These are phyloP conservation scores for Hortiboletus campestris DNA, from an alignment of 768 basidiomycete genomes.

Conservation along the genomic window DNA sequence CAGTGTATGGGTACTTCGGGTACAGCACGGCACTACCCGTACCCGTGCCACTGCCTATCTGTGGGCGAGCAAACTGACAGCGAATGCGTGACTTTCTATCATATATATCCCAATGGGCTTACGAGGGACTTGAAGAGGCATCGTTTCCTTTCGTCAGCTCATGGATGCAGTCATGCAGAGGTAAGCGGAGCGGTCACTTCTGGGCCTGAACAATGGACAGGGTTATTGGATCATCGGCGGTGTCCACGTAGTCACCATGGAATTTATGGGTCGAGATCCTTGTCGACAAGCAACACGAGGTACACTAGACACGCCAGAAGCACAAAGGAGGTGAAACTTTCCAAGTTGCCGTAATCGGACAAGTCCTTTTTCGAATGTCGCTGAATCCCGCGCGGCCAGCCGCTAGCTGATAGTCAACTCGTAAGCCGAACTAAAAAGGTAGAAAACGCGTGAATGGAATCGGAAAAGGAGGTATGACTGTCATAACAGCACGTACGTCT, in stretches of 20 bases:
- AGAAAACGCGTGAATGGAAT: not conserved
- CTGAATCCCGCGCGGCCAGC: not conserved
- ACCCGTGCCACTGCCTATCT: no score
- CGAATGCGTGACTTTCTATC: no score
- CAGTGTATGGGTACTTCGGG: no score
- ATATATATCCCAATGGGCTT: no score
- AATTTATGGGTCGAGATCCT: not conserved
- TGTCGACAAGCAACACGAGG: not conserved
- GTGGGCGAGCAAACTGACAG: no score
- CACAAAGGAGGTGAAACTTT: not conserved
- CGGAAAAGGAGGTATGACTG: not conserved
- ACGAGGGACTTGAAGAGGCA: no score
- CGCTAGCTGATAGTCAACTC: slow-evolving; percentile 44
- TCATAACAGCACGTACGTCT: slow-evolving; percentile 40
- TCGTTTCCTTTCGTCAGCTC: no score
- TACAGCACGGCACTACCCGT: no score
- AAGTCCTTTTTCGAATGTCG: not conserved
- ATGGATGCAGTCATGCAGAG: no score
- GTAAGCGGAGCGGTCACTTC: no score
- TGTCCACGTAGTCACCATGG: not conserved
- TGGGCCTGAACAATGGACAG: no score
- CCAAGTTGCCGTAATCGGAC: not conserved
- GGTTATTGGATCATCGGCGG: no score
- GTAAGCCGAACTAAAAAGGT: slow-evolving; percentile 39
- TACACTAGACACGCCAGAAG: not conserved